A percentile compares a stretch with the other conserved stretches of the same genome.
Conservation (phyloP, 2,329 filamentous ascomycete genomes). For the Xylaria sp. region DNA sequence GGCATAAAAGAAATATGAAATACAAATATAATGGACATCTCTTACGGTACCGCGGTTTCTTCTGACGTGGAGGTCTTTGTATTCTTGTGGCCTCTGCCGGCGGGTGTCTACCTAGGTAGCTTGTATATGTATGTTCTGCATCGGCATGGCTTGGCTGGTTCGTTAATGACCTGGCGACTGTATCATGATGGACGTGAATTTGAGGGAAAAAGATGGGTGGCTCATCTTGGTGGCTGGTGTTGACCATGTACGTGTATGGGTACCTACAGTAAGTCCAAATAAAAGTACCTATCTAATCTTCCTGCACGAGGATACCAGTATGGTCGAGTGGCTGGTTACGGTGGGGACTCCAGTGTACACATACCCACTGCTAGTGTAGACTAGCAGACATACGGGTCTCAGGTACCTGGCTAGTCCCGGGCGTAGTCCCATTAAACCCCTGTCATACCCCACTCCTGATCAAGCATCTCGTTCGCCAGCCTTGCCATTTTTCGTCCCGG, state of each 20-base stretch:
- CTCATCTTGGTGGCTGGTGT: constrained; percentile 12
- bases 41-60: not conserved
- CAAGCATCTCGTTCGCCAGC: constrained; percentile 37
- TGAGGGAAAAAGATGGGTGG: not conserved
- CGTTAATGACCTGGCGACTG: not conserved
- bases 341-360: not conserved
- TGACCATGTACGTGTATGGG: too few species aligned
- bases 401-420: not conserved
- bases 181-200: not conserved
- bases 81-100: not conserved
- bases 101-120: not conserved
- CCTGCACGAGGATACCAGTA: too few species aligned
- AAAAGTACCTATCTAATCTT: too few species aligned
- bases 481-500: constrained; percentile 45
- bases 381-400: not conserved
- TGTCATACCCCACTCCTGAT: constrained; percentile 17
- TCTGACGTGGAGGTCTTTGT: not conserved
- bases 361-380: too few species aligned
- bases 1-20: not conserved
- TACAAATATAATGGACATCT: constrained; percentile 7
- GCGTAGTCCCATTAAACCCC: constrained; percentile 4
- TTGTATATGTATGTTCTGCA: constrained; percentile 3
- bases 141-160: not conserved
- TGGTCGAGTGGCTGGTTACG: not conserved
- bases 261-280: too few species aligned